Percentiles rank a stretch among this genome's conserved stretches.
These are phyloP conservation scores for Backusella liffmaniae DNA, from an alignment of 192 early-diverging fungal species.

Conservation along the genomic window DNA sequence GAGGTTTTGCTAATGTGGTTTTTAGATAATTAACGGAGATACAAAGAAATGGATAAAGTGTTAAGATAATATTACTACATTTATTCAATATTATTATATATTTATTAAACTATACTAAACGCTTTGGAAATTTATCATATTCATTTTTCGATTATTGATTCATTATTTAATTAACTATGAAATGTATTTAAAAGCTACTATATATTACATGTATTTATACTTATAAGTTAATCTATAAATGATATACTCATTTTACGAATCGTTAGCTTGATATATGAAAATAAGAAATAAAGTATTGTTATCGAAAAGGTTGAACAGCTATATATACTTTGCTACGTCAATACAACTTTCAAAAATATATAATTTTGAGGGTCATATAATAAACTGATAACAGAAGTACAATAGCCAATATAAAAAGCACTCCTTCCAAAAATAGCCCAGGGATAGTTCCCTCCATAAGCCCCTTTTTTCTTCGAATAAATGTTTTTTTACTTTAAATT, in stretches of 20 bases:
- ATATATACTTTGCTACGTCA: too few relatives aligned
- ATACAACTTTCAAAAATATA: too few relatives aligned
- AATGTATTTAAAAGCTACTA: not conserved
- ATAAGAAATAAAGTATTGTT: not conserved
- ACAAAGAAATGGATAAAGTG: not conserved
- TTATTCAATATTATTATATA: not conserved
- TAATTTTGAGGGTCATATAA: too few relatives aligned
- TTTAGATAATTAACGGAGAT: not conserved
- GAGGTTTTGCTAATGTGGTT: not conserved
- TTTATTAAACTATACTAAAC: constrained; percentile 4
- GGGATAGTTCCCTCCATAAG: not conserved
- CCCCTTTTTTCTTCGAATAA: not conserved
- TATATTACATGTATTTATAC: not conserved
- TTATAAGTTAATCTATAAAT: not conserved
- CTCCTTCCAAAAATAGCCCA: not conserved
- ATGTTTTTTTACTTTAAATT: not conserved
- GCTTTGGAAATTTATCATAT: not conserved
- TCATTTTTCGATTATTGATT: not conserved
- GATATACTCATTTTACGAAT: not conserved
- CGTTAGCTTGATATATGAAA: not conserved
- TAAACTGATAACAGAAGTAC: not conserved
- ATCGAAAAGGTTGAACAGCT: too few relatives aligned
- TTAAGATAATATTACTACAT: not conserved
- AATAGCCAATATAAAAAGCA: not conserved
- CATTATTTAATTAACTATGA: not conserved